Percentiles rank a stretch among this genome's conserved stretches.
Conservation (phyloP, 352 stramenopile genomes). For the Globisporangium polare region DNA sequence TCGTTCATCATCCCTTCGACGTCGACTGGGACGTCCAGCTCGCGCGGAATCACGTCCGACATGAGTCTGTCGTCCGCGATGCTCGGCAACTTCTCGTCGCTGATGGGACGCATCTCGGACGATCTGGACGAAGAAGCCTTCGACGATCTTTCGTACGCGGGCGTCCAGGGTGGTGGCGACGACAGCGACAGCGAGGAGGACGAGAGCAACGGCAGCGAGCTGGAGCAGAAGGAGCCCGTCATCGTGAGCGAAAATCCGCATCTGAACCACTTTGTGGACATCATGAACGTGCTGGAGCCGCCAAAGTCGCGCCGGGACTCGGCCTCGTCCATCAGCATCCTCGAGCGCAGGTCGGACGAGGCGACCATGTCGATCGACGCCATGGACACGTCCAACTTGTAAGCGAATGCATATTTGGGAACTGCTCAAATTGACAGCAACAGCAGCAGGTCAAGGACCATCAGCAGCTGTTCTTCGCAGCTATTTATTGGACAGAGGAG, state of each 20-base stretch:
- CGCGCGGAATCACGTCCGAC: conserved; percentile 42
- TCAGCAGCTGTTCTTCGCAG: background rate
- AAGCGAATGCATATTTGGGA: background rate
- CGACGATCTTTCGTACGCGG: conserved; percentile 21
- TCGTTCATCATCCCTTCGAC: conserved; percentile 8
- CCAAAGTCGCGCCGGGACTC: conserved; percentile 6
- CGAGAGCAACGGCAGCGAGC: conserved; percentile 20
- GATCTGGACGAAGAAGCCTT: conserved; percentile 46
- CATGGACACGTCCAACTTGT: conserved; percentile 17
- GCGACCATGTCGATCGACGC: conserved; percentile 18
- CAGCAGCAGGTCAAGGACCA: background rate
- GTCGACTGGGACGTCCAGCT: conserved; percentile 8
- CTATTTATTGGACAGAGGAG: conserved; percentile 9
- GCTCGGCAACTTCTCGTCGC: conserved; percentile 67
- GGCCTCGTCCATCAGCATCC: conserved; percentile 22
- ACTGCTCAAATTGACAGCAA: background rate
- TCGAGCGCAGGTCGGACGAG: conserved; percentile 17
- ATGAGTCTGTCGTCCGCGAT: conserved; percentile 73
- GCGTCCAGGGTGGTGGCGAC: conserved; percentile 13
- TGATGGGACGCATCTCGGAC: conserved; percentile 58
- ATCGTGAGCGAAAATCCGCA: background rate
- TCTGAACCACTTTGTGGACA: conserved; percentile 17
- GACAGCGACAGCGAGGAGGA: conserved; percentile 18
- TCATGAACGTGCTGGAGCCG: conserved; percentile 5
- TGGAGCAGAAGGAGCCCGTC: conserved; percentile 4